Evolutionary conservation across 2,329 filamentous ascomycete genomes (phyloP), one percentile per base, ranked within the genome.

Genomic region (Colletotrichum salicis): DNA sequence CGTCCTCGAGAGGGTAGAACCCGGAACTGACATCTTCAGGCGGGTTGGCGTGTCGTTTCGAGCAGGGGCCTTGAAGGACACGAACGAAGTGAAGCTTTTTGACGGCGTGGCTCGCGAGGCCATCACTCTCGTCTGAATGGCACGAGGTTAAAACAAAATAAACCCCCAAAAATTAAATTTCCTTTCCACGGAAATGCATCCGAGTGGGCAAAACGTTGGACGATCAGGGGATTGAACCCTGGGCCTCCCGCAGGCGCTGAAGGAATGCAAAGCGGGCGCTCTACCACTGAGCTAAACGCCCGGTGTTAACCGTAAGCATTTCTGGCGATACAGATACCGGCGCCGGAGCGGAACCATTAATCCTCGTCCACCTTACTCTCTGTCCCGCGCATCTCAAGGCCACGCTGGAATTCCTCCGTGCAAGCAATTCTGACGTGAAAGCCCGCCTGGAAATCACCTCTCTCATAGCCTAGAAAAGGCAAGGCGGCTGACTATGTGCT

Each of bases 201-300:
- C 27, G 5, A 29, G 27, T n/a, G n/a, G 7, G 4, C 45, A 63
- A 63, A 63, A 52, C 7, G 2, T 29, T 64, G 61, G 61, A 64
- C 61, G 61, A 55, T 55, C 61, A 55, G 61, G 61, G 61, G 61
- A 64, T 64, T 56, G 61, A 64, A 64, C 61, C 61, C 61, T 55
- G 61, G 61, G 51, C 61, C 61, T 64, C 51, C 61, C 61, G 61
- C 61, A 64, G 24, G 22, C 61, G 11, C 13, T 31, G 1, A 22
- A 19, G 12, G 22, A n/a, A 64, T 64, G 61, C 61, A 64, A 64
- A 64, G 61, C 61, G 61, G 61, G 51, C 51, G 61, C 51, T 55
- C 48, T 64, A 64, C 61, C 61, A 64, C 61, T 64, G 51, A 55
- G 51, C 61, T 24, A 64, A 55, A 22, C 61, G 61, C 61, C 61